These are phyloP conservation scores for Cladosporium sp. DNA, from an alignment of 2,329 filamentous ascomycete genomes.

Conservation along the genomic window DNA sequence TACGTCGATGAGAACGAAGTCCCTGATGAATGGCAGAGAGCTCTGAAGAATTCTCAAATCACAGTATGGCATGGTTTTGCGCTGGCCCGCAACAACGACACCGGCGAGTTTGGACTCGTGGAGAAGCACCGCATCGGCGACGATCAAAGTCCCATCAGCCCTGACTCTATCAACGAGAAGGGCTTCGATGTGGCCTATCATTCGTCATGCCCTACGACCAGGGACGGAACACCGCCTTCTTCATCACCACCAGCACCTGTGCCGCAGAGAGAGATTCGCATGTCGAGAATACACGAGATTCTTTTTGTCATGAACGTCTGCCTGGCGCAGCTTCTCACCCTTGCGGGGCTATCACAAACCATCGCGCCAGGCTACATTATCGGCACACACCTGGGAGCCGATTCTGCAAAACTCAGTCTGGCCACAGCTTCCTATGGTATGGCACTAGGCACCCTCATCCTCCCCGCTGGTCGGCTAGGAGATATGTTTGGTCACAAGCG, in stretches of 20 bases:
- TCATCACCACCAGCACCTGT: background rate
- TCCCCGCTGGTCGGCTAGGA: constrained; percentile 45
- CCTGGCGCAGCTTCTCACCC: constrained; percentile 30
- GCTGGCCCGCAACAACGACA: constrained; percentile 10
- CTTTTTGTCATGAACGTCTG: constrained; percentile 28
- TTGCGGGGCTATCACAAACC: constrained; percentile 30
- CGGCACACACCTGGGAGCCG: constrained; percentile 42
- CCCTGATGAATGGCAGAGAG: constrained; percentile 9
- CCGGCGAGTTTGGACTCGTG: constrained; percentile 13
- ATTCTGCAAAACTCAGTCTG: constrained; percentile 47
- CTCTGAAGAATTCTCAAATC: constrained; percentile 15
- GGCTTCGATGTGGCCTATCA: constrained; percentile 1
- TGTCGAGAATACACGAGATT: constrained; percentile 11
- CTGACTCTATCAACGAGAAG: constrained; percentile 8
- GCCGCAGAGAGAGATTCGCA: background rate
- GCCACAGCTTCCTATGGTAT: constrained; percentile 46
- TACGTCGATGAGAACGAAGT: constrained; percentile 3
- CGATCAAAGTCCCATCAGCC: constrained; percentile 5
- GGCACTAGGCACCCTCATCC: constrained; percentile 47
- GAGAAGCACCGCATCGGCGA: constrained; percentile 3
- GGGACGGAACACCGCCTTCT: background rate
- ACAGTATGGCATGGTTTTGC: constrained; percentile 14
- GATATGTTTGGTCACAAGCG: constrained; percentile 48
- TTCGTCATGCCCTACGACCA: background rate
- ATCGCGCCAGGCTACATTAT: constrained; percentile 50